phyloP scores from a whole-genome alignment of 768 basidiomycete species.

The Boletus rex-veris region DNA sequence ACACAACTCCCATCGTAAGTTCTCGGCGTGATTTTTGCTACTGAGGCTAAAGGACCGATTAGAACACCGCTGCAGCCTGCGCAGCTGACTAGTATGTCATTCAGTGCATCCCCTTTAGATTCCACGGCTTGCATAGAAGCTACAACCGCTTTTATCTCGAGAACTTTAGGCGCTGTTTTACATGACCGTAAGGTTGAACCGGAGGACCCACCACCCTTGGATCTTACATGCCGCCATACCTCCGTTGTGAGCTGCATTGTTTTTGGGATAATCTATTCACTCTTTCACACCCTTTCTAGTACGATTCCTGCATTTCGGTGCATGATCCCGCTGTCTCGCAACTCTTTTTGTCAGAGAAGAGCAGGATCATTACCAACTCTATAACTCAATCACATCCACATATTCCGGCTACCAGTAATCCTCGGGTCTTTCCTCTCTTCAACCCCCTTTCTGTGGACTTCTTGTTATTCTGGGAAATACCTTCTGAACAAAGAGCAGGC shows the following conservation, averaged over 20 bases:
- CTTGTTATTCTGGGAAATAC: constrained; percentile 72
- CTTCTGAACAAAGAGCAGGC: constrained; percentile 57
- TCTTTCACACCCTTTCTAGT: constrained; percentile 5
- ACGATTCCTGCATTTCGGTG: constrained; percentile 14
- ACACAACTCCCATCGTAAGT: constrained; percentile 43
- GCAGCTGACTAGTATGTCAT: constrained; percentile 45
- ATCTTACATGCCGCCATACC: constrained; percentile 49
- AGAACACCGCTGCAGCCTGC: constrained; percentile 45
- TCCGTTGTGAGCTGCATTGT: constrained; percentile 37
- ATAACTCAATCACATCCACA: constrained; percentile 46
- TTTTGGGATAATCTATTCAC: background rate
- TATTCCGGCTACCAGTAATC: constrained; percentile 50
- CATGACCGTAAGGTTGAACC: constrained; percentile 41
- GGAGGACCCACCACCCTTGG: constrained; percentile 49
- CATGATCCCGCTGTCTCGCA: constrained; percentile 26
- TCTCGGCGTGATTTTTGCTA: background rate
- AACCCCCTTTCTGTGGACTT: constrained; percentile 71
- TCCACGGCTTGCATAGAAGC: constrained; percentile 37
- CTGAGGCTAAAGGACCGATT: constrained; percentile 10
- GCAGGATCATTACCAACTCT: constrained; percentile 37
- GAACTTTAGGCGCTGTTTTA: constrained; percentile 49
- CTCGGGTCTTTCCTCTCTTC: constrained; percentile 75
- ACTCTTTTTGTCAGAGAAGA: constrained; percentile 52
- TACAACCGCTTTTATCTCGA: constrained; percentile 48
- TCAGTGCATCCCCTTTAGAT: constrained; percentile 41